phyloP scores from a whole-genome alignment of 2,329 filamentous ascomycete genomes.

The Aspergillus ibericus region DNA sequence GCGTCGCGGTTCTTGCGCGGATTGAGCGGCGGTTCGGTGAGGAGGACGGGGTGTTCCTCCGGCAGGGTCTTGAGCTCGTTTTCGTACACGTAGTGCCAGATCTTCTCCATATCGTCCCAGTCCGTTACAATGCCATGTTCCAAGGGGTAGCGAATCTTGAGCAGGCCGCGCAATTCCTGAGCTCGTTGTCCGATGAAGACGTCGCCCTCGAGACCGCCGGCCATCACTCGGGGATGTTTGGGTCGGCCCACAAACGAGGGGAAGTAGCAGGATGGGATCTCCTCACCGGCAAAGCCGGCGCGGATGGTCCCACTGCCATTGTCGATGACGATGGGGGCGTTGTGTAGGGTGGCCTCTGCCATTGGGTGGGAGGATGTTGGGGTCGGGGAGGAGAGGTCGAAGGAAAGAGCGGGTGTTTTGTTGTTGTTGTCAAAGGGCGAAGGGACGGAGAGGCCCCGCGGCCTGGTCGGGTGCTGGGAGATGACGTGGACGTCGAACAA shows the following conservation, averaged over 20 bases:
- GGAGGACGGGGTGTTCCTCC: slow-evolving; percentile 96
- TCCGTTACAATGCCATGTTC: slow-evolving; percentile 98
- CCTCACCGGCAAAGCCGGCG: slow-evolving; percentile 94
- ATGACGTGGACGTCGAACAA: neutral
- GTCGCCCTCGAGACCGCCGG: slow-evolving; percentile 94
- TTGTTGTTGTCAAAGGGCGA: slow-evolving; percentile 22
- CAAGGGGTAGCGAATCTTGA: slow-evolving; percentile 94
- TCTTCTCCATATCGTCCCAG: slow-evolving; percentile 99
- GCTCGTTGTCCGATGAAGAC: slow-evolving; percentile 94
- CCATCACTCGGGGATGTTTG: slow-evolving; percentile 91
- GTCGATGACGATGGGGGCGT: slow-evolving; percentile 97
- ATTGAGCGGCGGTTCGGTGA: slow-evolving; percentile 95
- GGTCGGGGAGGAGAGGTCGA: slow-evolving; percentile 12
- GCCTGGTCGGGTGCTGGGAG: slow-evolving; percentile 16
- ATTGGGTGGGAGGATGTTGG: slow-evolving; percentile 42
- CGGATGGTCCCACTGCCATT: slow-evolving; percentile 98
- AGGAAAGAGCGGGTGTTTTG: slow-evolving; percentile 19
- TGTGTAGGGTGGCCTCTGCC: slow-evolving; percentile 74
- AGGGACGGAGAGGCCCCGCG: slow-evolving; percentile 28
- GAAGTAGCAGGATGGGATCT: slow-evolving; percentile 94
- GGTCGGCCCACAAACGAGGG: slow-evolving; percentile 95
- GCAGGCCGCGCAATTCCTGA: slow-evolving; percentile 82
- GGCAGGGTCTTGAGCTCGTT: slow-evolving; percentile 95
- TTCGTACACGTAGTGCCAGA: slow-evolving; percentile 97
- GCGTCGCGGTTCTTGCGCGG: slow-evolving; percentile 93